Conservation (phyloP, 148 eudicot species). For the Linanthus parryae region DNA sequence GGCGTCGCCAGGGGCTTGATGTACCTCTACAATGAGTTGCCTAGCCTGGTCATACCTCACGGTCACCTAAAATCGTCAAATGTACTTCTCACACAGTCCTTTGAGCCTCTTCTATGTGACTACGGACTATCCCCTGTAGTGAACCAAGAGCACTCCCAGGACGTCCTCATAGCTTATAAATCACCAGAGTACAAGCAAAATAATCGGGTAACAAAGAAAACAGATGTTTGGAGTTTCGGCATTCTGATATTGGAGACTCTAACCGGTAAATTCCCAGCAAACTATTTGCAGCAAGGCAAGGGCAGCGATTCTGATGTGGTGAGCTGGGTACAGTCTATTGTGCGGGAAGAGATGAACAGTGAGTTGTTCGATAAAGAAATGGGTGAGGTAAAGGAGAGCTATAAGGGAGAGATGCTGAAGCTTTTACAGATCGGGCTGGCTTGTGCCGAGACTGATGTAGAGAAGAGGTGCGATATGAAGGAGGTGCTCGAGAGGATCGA, state of each 20-base stretch:
- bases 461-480: constrained; percentile 61
- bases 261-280: constrained; percentile 61
- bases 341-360: constrained; percentile 7
- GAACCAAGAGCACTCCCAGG: constrained; percentile 64
- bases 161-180: constrained; percentile 69
- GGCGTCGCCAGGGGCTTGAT: constrained; percentile 60
- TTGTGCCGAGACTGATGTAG: constrained; percentile 54
- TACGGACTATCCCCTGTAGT: constrained; percentile 64
- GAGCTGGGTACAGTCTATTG: constrained; percentile 27
- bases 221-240: constrained; percentile 78
- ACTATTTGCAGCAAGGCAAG: constrained; percentile 42
- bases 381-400: constrained; percentile 15
- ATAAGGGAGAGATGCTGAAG: constrained; percentile 64
- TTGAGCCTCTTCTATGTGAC: constrained; percentile 52
- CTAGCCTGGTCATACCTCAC: constrained; percentile 55
- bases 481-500: constrained; percentile 56
- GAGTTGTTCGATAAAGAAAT: constrained; percentile 57
- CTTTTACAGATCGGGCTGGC: constrained; percentile 50
- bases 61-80: constrained; percentile 94
- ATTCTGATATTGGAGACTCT: constrained; percentile 62
- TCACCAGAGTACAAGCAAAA: constrained; percentile 62
- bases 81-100: constrained; percentile 41
- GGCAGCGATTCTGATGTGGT: constrained; percentile 33
- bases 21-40: constrained; percentile 65
- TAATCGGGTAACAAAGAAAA: constrained; percentile 54